Conservation (phyloP, 2,329 filamentous ascomycete species). For the Dactylonectria macrodidyma region DNA sequence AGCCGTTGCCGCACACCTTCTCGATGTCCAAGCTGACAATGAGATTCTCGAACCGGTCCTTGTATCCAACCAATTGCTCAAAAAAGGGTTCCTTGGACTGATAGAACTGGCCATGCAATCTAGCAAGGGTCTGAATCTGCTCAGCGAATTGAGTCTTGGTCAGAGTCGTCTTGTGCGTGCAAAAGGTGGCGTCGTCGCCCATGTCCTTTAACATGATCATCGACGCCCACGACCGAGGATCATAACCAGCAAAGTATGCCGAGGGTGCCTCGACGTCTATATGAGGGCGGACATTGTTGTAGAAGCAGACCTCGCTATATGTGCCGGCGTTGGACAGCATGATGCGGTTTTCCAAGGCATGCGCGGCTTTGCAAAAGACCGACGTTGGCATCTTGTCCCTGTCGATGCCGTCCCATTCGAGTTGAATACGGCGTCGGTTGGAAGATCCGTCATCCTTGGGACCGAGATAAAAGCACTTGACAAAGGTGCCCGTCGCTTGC, state of each 20-base stretch:
- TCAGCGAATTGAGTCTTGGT: neutral
- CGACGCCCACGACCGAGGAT: neutral
- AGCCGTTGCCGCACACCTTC: neutral
- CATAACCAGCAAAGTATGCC: neutral
- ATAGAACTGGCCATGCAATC: neutral
- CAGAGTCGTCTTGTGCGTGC: neutral
- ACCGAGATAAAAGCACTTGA: neutral
- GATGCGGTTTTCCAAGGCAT: neutral
- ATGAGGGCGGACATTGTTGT: neutral
- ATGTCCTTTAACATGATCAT: neutral
- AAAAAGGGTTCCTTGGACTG: neutral
- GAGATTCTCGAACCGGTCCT: neutral
- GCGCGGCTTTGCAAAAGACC: neutral
- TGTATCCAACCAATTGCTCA: neutral
- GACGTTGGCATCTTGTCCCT: neutral
- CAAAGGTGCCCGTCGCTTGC: neutral
- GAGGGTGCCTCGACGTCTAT: neutral
- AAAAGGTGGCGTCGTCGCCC: neutral
- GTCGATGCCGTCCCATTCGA: neutral
- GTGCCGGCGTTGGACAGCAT: neutral
- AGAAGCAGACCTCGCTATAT: neutral
- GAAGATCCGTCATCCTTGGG: neutral
- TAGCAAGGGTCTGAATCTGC: neutral
- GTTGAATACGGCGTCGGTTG: neutral
- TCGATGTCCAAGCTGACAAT: neutral